A percentile compares a stretch with the other conserved stretches of the same genome.
Conservation (phyloP, 1,284 basidiomycete genomes). For the Porodaedalea pini region DNA sequence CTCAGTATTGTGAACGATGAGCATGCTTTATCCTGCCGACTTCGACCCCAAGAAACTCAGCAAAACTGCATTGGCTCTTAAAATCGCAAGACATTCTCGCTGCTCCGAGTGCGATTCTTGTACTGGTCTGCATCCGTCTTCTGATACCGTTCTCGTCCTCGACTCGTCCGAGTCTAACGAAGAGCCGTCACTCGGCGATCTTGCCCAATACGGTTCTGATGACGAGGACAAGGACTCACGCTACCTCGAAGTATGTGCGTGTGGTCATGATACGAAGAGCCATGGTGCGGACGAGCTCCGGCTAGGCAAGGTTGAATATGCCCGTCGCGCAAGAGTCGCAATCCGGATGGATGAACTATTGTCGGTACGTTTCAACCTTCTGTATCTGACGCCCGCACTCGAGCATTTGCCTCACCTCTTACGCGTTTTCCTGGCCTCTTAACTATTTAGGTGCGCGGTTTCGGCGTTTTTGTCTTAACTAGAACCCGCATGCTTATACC, state of each 20-base stretch:
- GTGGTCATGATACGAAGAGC: conserved; percentile 67
- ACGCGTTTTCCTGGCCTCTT: conserved; percentile 1
- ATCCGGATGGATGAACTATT: conserved; percentile 82
- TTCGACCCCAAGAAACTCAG: conserved; percentile 45
- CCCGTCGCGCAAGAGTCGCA: conserved; percentile 72
- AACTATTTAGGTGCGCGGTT: conserved; percentile 20
- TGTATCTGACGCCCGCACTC: conserved; percentile 14
- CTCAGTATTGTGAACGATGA: conserved; percentile 5
- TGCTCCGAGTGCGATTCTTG: conserved; percentile 62
- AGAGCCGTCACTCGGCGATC: conserved; percentile 40
- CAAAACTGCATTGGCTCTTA: conserved; percentile 52
- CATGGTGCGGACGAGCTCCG: conserved; percentile 65
- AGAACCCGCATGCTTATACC: not conserved
- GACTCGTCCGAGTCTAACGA: conserved; percentile 48
- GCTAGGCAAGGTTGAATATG: conserved; percentile 59
- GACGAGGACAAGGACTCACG: conserved; percentile 45
- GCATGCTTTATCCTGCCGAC: conserved; percentile 54
- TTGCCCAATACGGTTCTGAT: conserved; percentile 64
- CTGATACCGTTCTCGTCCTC: conserved; percentile 50
- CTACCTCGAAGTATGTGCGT: conserved; percentile 69
- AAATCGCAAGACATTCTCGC: conserved; percentile 70
- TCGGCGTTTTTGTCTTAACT: conserved; percentile 10
- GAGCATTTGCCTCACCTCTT: not conserved
- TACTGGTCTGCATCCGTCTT: conserved; percentile 63
- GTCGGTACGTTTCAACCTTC: conserved; percentile 50